Evolutionary conservation across 1,139 yeast genomes (phyloP).

Genomic region (Taphrina sp.): DNA sequence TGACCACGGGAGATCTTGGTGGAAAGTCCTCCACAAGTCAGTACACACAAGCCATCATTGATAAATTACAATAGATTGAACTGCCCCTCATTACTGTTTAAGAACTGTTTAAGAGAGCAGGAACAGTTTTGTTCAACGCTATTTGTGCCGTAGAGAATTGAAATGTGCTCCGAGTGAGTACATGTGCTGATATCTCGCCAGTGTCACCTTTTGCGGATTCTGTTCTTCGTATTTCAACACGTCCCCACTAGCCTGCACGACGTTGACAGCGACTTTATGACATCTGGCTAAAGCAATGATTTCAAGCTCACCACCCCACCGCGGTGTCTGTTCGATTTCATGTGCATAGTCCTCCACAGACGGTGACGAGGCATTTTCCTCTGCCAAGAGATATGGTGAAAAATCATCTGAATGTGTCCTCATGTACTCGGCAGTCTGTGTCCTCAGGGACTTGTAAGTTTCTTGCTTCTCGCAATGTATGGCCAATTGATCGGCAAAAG

Average conservation of each 20-base stretch:
- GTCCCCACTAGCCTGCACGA: slow-evolving; percentile 73
- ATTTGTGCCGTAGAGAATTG: slow-evolving; percentile 60
- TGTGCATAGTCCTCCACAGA: slow-evolving; percentile 69
- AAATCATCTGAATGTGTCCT: slow-evolving; percentile 64
- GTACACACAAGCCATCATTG: slow-evolving; percentile 79
- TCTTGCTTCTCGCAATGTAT: slow-evolving; percentile 51
- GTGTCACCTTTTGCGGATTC: slow-evolving; percentile 52
- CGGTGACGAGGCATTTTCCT: slow-evolving; percentile 55
- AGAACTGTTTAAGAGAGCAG: neutral
- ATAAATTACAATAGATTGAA: slow-evolving; percentile 35
- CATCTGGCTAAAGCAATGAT: slow-evolving; percentile 71
- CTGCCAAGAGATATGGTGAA: slow-evolving; percentile 79
- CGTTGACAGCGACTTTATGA: slow-evolving; percentile 68
- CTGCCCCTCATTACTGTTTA: neutral
- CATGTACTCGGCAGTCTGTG: slow-evolving; percentile 66
- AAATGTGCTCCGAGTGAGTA: slow-evolving; percentile 95
- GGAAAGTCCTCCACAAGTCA: slow-evolving; percentile 86
- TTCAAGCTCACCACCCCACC: slow-evolving; percentile 98
- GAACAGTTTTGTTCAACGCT: neutral
- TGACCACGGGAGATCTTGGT: slow-evolving; percentile 93
- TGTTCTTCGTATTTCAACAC: slow-evolving; percentile 55
- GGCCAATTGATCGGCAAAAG: slow-evolving; percentile 72
- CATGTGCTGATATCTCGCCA: slow-evolving; percentile 81
- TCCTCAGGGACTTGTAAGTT: slow-evolving; percentile 58
- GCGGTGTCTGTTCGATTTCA: slow-evolving; percentile 67